Evolutionary conservation across 768 basidiomycete genomes (phyloP).

Genomic region (Hypholoma fasciculare): DNA sequence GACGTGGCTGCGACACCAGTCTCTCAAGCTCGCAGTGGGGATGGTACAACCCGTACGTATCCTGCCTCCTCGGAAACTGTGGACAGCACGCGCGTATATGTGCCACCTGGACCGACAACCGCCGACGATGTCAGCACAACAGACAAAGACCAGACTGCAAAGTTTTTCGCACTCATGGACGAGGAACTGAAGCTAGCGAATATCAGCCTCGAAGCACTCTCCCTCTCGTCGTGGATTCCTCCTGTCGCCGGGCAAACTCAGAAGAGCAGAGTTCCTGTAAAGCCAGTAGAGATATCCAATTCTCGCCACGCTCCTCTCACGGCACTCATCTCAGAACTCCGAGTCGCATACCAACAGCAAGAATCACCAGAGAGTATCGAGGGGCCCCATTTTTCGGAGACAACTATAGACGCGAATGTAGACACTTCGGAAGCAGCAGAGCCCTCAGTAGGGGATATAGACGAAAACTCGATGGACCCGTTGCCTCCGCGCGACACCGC

Average conservation of each 20-base stretch:
- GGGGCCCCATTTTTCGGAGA: neutral
- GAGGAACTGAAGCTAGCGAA: neutral
- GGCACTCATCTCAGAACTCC: conserved; percentile 1
- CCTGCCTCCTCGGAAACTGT: neutral
- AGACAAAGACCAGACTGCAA: neutral
- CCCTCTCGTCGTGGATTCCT: conserved; percentile 4
- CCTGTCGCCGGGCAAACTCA: conserved; percentile 29
- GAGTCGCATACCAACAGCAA: neutral
- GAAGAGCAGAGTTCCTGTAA: conserved; percentile 15
- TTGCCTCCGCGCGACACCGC: conserved; percentile 2
- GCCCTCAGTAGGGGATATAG: neutral
- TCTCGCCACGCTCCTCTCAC: conserved; percentile 4
- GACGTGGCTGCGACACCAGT: neutral
- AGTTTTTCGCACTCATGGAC: neutral
- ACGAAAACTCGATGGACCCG: neutral
- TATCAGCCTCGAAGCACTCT: neutral
- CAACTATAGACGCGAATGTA: neutral
- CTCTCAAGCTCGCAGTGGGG: neutral
- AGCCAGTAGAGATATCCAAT: conserved; percentile 13
- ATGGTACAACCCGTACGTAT: neutral
- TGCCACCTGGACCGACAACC: neutral
- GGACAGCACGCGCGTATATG: neutral
- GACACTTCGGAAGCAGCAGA: neutral
- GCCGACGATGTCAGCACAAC: neutral
- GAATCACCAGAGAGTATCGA: neutral